Base-by-base conservation (phyloP, 495 filamentous ascomycete genomes). In the Bacidia rubella region DNA sequence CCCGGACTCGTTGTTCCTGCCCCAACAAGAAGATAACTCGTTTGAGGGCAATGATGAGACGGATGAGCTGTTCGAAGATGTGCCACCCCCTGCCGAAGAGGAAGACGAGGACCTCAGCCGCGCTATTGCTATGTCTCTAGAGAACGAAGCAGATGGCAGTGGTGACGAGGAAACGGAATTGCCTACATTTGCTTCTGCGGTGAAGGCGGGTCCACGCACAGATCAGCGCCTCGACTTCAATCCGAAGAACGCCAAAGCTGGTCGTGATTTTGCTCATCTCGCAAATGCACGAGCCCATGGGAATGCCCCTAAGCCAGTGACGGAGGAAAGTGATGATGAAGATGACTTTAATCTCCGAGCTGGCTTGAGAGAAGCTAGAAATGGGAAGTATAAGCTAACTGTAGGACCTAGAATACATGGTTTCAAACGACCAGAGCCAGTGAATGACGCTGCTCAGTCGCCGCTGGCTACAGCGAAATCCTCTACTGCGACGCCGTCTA, bases 121-220 rank as follows among this genome's bases (percentile, higher is more conserved):
- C 58, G 90, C 90, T 10, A 93, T 96, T 65, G 82, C 81, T 0
- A 73, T 96, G 67, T 97, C 90, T 11, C 66, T 95, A 11, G 65
- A 74, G 46, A 38, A 50, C 11, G 60, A 63, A 21, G 29, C 23
- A 3, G 26, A 59, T 7, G 54, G 45, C 47, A 53, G 53, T 39
- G 24, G 59, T 10, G 54, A 47, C 47, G 50, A 52, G 32, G 42
- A 53, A 11, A 3, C 32, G 22, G 35, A 32, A 10, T 2, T 48
- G 12, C 41, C 39, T 11, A 40, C 24, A 7, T 58, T 58, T 35
- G 27, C 35, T n/a, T 23, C 23, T n/a, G 27, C 38, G 20, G 53
- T 45, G 17, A 47, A 29, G 15, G 43, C 39, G 43, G 57, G 57
- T 9, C 57, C 53, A 20, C 43, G 43, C 11, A 58, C 57, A 17